Conservation (phyloP, 2,329 filamentous ascomycete genomes). For the Cadophora gregata region DNA sequence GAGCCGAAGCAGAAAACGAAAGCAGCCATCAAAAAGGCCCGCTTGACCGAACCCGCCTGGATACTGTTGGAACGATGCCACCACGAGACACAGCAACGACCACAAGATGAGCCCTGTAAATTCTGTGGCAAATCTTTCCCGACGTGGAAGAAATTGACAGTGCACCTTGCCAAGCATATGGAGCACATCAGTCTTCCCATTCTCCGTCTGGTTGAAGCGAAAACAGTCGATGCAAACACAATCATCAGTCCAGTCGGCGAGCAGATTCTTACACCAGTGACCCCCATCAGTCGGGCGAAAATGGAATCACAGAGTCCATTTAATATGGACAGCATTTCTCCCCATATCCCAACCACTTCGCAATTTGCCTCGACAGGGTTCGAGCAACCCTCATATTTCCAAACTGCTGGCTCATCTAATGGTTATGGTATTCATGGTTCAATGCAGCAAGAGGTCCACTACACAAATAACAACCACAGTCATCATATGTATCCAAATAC, state of each 20-base stretch:
- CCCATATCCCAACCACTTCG: constrained; percentile 32
- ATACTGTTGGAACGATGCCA: constrained; percentile 79
- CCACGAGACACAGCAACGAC: constrained; percentile 66
- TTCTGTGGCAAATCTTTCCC: constrained; percentile 84
- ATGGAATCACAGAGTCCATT: constrained; percentile 40
- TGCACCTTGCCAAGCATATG: constrained; percentile 95
- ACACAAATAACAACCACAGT: constrained; percentile 24
- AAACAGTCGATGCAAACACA: constrained; percentile 62
- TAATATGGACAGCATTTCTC: constrained; percentile 37
- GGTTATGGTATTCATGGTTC: constrained; percentile 32
- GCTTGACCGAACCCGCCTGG: constrained; percentile 71
- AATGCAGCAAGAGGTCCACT: constrained; percentile 31
- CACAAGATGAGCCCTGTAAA: constrained; percentile 80
- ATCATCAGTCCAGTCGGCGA: constrained; percentile 69
- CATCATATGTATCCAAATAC: constrained; percentile 30
- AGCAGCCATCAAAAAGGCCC: constrained; percentile 65
- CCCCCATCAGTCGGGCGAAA: constrained; percentile 37
- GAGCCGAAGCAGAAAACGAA: constrained; percentile 84
- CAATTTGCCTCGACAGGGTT: constrained; percentile 35
- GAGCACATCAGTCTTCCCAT: constrained; percentile 88
- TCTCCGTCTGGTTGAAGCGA: constrained; percentile 62
- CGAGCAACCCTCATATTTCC: constrained; percentile 33
- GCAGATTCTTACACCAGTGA: constrained; percentile 41
- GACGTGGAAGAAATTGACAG: constrained; percentile 91
- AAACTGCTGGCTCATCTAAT: constrained; percentile 26